These are phyloP conservation scores for Corrigiola litoralis DNA, from an alignment of 179 eudicot species.

Conservation along the genomic window DNA sequence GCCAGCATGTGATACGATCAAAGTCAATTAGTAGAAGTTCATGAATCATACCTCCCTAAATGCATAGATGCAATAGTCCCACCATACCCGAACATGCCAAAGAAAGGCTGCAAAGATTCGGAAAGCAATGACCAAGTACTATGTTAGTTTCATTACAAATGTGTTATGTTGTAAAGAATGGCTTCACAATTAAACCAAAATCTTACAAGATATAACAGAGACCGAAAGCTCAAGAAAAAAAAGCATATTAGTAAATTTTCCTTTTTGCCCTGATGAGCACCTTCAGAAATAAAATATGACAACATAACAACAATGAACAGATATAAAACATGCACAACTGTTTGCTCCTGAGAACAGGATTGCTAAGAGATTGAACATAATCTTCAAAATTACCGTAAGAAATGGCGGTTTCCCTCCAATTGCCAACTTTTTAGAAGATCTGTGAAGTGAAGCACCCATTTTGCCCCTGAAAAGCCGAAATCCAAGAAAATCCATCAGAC, in stretches of 20 bases:
- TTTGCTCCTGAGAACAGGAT: neutral
- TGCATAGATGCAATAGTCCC: constrained; percentile 75
- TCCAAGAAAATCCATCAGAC: neutral
- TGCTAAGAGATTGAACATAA: neutral
- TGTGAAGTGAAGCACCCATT: constrained; percentile 64
- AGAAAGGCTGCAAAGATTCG: constrained; percentile 52
- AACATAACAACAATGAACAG: no score
- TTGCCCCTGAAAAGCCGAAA: constrained; percentile 45
- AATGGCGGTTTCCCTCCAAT: constrained; percentile 73
- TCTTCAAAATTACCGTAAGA: constrained; percentile 38
- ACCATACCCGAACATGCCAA: constrained; percentile 88
- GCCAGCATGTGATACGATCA: neutral
- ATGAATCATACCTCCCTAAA: constrained; percentile 52
- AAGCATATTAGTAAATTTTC: no score
- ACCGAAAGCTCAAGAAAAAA: no score
- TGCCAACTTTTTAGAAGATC: constrained; percentile 45
- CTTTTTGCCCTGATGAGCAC: no score
- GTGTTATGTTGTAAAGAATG: no score
- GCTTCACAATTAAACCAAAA: no score
- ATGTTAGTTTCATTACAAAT: no score
- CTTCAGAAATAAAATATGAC: neutral
- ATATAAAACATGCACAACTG: neutral
- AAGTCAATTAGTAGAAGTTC: neutral
- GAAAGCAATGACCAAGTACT: no score
- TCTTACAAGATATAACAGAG: no score